phyloP scores from a whole-genome alignment of 2,329 filamentous ascomycete genomes.

The Delphinella strobiligena region DNA sequence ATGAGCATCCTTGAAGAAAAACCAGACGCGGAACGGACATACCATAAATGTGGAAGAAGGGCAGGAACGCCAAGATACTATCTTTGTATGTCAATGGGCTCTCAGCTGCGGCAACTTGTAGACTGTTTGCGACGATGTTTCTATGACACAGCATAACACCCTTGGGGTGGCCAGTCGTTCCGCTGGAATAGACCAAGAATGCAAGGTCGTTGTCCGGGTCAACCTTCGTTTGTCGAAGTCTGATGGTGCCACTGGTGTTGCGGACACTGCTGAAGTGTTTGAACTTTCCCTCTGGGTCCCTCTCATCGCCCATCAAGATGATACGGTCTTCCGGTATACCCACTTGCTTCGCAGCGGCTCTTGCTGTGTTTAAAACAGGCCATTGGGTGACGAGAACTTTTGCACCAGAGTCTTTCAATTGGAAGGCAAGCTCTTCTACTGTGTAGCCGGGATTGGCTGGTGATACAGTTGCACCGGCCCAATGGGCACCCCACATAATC shows the following conservation, averaged over 20 bases:
- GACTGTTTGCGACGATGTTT: slow-evolving; percentile 66
- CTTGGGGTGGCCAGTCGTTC: slow-evolving; percentile 84
- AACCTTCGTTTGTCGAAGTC: slow-evolving; percentile 49
- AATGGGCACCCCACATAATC: slow-evolving; percentile 65
- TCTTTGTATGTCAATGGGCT: slow-evolving; percentile 47
- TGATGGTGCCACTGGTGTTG: slow-evolving; percentile 47
- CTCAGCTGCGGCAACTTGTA: slow-evolving; percentile 30
- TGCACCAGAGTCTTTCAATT: slow-evolving; percentile 67
- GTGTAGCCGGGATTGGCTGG: slow-evolving; percentile 86
- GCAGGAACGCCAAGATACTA: slow-evolving; percentile 64
- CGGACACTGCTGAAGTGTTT: slow-evolving; percentile 64
- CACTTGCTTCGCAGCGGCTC: slow-evolving; percentile 54
- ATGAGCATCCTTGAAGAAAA: slow-evolving; percentile 3
- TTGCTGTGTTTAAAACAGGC: slow-evolving; percentile 51
- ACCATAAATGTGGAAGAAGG: slow-evolving; percentile 89
- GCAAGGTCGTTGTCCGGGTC: slow-evolving; percentile 62
- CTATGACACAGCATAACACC: slow-evolving; percentile 76
- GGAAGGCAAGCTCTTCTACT: slow-evolving; percentile 68
- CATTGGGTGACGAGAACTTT: slow-evolving; percentile 65
- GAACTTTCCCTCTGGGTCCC: slow-evolving; percentile 44
- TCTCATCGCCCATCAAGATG: slow-evolving; percentile 60
- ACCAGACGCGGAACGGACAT: slow-evolving; percentile 18
- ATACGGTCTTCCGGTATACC: slow-evolving; percentile 63
- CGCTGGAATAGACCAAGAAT: slow-evolving; percentile 79
- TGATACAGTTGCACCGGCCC: slow-evolving; percentile 72